Conservation (phyloP, 257 asterid species). For the Primulina tabacum region DNA sequence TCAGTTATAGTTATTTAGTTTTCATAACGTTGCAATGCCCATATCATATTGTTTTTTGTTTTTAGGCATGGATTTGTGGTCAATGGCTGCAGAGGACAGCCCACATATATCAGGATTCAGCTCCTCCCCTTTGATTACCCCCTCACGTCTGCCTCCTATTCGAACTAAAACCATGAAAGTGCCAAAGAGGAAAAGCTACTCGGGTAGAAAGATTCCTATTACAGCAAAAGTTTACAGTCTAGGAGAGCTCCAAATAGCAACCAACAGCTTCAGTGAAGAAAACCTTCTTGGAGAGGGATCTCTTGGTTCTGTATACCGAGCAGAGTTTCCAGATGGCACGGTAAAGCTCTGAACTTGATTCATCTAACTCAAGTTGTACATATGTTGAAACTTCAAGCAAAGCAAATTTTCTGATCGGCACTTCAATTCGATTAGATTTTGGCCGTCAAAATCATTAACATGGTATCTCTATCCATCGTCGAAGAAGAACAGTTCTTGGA, state of each 20-base stretch:
- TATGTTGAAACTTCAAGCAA: not conserved
- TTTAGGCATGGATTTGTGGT: slow-evolving; percentile 32
- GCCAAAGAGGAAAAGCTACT: slow-evolving; percentile 50
- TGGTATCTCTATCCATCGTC: slow-evolving; percentile 56
- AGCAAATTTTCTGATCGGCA: slow-evolving; percentile 3
- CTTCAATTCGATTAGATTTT: slow-evolving; percentile 40
- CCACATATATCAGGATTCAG: slow-evolving; percentile 44
- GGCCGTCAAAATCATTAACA: slow-evolving; percentile 76
- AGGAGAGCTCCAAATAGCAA: slow-evolving; percentile 82
- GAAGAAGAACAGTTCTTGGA: slow-evolving; percentile 82
- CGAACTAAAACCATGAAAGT: slow-evolving; percentile 49
- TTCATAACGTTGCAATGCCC: not conserved
- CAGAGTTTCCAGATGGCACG: slow-evolving; percentile 79
- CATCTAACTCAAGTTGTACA: not conserved
- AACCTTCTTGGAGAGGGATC: slow-evolving; percentile 83
- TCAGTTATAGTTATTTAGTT: slow-evolving; percentile 4
- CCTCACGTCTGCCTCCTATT: slow-evolving; percentile 65
- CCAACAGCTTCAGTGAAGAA: slow-evolving; percentile 65
- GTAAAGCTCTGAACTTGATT: slow-evolving; percentile 32
- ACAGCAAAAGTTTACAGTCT: slow-evolving; percentile 54
- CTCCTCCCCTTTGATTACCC: slow-evolving; percentile 55
- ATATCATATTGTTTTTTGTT: not conserved
- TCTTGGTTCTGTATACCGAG: slow-evolving; percentile 83
- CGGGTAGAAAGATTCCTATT: slow-evolving; percentile 43
- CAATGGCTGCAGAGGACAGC: slow-evolving; percentile 44